phyloP scores from a whole-genome alignment of 2,329 filamentous ascomycete genomes.

The Neofusicoccum sp. region DNA sequence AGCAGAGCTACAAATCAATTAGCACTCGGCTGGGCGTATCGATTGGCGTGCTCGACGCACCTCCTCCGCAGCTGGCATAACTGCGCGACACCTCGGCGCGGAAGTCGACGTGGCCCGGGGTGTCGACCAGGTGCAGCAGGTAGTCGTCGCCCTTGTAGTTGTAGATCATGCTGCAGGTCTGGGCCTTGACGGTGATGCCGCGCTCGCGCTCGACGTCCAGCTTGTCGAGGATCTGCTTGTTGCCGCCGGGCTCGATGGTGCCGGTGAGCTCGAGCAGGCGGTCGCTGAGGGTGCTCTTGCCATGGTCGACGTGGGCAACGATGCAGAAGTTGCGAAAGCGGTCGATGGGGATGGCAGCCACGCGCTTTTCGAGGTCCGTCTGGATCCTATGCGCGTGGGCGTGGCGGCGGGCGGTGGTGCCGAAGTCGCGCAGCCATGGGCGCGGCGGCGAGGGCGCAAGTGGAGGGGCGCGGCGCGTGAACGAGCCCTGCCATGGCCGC shows the following conservation, averaged over 20 bases:
- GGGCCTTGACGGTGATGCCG: constrained; percentile 97
- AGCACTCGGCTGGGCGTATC: constrained; percentile 1
- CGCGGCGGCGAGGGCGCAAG: constrained; percentile 19
- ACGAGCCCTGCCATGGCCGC: constrained; percentile 33
- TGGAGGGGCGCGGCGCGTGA: constrained; percentile 25
- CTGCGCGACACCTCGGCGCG: constrained; percentile 92
- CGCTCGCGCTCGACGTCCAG: constrained; percentile 94
- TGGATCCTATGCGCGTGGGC: constrained; percentile 40
- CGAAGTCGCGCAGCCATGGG: constrained; percentile 23
- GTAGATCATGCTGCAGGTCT: constrained; percentile 98
- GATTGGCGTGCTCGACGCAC: constrained; percentile 15
- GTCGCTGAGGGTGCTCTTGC: constrained; percentile 93
- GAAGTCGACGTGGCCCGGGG: constrained; percentile 96
- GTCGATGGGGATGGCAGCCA: constrained; percentile 72
- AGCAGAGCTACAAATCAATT: constrained; percentile 62
- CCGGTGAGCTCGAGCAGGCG: constrained; percentile 90
- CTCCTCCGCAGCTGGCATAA: constrained; percentile 90
- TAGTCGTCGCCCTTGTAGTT: constrained; percentile 83
- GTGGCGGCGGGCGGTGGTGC: constrained; percentile 27
- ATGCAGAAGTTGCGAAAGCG: constrained; percentile 96
- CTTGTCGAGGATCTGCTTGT: constrained; percentile 96
- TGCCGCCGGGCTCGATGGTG: constrained; percentile 78
- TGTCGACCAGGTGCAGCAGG: constrained; percentile 91
- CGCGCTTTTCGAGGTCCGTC: constrained; percentile 61
- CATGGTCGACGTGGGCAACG: constrained; percentile 97